A percentile compares a stretch with the other conserved stretches of the same genome.
Conservation (phyloP, 2,329 filamentous ascomycete species). For the Ophiocordyceps robertsii region DNA sequence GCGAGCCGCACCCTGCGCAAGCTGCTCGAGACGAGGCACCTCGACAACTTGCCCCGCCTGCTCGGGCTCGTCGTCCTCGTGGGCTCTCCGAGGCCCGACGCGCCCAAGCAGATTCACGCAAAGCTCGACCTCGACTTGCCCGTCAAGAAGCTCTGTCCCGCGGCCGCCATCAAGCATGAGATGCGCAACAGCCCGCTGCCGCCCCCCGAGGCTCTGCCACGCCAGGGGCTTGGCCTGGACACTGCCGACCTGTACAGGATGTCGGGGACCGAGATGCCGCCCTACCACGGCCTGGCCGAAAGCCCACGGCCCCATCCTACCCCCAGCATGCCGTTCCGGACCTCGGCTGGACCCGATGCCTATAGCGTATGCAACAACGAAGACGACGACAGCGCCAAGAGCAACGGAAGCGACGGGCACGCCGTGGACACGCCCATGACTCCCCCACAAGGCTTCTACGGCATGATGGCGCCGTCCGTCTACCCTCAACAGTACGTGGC, state of each 20-base stretch:
- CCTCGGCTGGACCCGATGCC: background rate
- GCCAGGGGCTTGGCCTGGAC: background rate
- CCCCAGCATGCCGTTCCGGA: background rate
- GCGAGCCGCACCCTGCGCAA: conserved; percentile 27
- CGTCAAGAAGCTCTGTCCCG: conserved; percentile 3
- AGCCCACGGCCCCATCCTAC: background rate
- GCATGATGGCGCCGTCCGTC: background rate
- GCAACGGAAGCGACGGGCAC: background rate
- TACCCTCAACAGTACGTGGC: background rate
- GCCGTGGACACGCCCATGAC: background rate
- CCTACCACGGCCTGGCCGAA: background rate
- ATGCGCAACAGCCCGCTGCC: background rate
- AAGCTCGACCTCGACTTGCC: conserved; percentile 3
- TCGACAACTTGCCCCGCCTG: conserved; percentile 23
- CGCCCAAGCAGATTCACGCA: background rate
- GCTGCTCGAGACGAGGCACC: conserved; percentile 30
- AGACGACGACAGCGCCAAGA: background rate
- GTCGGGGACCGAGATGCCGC: background rate
- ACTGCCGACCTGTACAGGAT: background rate
- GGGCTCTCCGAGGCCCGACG: conserved; percentile 7
- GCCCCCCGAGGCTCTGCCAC: background rate
- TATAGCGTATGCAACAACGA: background rate
- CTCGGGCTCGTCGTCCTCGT: conserved; percentile 25
- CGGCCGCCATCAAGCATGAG: conserved; percentile 1
- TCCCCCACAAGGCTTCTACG: background rate